Evolutionary conservation across 495 filamentous ascomycete species (phyloP).

Genomic region (Amorphotheca resinae): DNA sequence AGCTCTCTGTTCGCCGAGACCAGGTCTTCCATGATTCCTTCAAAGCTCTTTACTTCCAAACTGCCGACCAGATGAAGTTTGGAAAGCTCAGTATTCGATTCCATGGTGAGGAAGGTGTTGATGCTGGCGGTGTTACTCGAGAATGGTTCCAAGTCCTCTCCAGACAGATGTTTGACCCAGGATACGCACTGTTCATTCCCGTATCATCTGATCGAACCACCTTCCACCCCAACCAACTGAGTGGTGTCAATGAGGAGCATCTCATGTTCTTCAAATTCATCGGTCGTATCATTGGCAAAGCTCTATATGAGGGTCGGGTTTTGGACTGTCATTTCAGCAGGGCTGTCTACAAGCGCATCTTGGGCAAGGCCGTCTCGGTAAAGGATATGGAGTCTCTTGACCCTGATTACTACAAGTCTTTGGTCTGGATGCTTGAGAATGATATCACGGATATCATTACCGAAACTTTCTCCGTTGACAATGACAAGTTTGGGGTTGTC

Average conservation of each 20-base stretch:
- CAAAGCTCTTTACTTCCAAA: constrained; percentile 91
- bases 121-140: constrained; percentile 93
- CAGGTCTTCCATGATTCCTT: constrained; percentile 98
- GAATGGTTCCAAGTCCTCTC: constrained; percentile 99
- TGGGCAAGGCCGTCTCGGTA: constrained; percentile 86
- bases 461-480: constrained; percentile 92
- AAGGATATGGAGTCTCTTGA: constrained; percentile 99
- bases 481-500: constrained; percentile 81
- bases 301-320: constrained; percentile 88
- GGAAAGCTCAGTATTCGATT: constrained; percentile 97
- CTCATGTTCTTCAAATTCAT: constrained; percentile 99
- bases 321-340: constrained; percentile 98
- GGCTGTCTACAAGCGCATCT: constrained; percentile 94
- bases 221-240: constrained; percentile 93
- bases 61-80: constrained; percentile 90
- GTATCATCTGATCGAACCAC: constrained; percentile 97
- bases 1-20: constrained; percentile 82
- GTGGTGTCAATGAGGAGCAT: constrained; percentile 89
- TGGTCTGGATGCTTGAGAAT: constrained; percentile 96
- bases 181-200: constrained; percentile 91
- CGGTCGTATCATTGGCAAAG: constrained; percentile 95
- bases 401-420: constrained; percentile 97
- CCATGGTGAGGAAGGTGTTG: constrained; percentile 93
- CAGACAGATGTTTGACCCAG: constrained; percentile 97
- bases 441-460: constrained; percentile 98